Conservation (phyloP, 345 rosid species). For the Salix caprea region DNA sequence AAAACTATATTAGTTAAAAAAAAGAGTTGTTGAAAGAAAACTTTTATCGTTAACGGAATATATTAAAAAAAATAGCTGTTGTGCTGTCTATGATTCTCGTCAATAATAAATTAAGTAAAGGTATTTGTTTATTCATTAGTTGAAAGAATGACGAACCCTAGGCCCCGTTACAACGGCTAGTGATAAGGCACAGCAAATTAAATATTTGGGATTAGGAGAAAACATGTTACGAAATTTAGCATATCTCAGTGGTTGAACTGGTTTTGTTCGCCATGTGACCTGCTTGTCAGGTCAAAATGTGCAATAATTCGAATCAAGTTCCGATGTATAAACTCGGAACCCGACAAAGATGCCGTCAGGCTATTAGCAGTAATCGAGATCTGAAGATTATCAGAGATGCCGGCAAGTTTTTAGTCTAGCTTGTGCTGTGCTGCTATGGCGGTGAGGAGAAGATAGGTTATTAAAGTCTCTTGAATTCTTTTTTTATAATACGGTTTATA, state of each 20-base stretch:
- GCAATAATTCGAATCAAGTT: background rate
- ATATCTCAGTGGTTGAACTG: background rate
- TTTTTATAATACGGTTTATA: too few species aligned
- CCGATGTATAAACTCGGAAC: background rate
- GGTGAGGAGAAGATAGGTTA: too few species aligned
- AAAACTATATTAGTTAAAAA: background rate
- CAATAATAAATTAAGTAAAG: background rate
- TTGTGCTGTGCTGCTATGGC: too few species aligned
- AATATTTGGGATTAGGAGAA: background rate
- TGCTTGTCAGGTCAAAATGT: background rate
- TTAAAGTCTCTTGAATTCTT: too few species aligned
- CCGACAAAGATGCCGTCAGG: background rate
- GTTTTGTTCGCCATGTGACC: background rate
- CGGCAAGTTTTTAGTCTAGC: too few species aligned
- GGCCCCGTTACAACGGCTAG: background rate
- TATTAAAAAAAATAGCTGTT: too few species aligned
- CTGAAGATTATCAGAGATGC: too few species aligned
- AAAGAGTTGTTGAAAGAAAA: background rate
- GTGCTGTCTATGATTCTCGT: background rate
- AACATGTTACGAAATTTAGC: background rate
- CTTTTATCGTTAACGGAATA: too few species aligned
- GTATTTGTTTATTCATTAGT: background rate
- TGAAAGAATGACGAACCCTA: background rate
- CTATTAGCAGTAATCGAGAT: too few species aligned
- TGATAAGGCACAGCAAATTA: background rate